Conservation (phyloP, 345 rosid genomes). For the Brassica nigra region DNA sequence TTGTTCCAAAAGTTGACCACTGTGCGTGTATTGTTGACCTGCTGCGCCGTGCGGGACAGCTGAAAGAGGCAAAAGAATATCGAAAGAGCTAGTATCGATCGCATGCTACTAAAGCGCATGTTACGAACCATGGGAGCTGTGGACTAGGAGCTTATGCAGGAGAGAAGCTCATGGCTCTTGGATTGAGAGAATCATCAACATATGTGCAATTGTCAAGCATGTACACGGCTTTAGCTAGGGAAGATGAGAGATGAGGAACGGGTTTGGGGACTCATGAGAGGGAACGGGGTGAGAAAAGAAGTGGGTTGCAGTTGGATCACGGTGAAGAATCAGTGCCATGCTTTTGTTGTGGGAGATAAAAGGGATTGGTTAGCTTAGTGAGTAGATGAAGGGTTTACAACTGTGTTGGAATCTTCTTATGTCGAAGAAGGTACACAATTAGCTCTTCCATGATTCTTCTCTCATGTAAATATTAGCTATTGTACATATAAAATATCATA, state of each 20-base stretch:
- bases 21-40: slow-evolving; percentile 83
- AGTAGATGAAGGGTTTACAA: slow-evolving; percentile 54
- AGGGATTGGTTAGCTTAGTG: slow-evolving; percentile 41
- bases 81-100: slow-evolving; percentile 61
- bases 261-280: slow-evolving; percentile 53
- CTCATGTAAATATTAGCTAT: background rate
- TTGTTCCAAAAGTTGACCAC: slow-evolving; percentile 67
- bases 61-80: slow-evolving; percentile 71
- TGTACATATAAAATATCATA: background rate
- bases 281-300: slow-evolving; percentile 49
- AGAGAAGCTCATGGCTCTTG: slow-evolving; percentile 70
- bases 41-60: slow-evolving; percentile 71
- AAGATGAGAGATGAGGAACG: slow-evolving; percentile 53
- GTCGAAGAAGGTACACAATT: slow-evolving; percentile 26
- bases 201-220: slow-evolving; percentile 58
- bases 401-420: slow-evolving; percentile 33
- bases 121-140: slow-evolving; percentile 53
- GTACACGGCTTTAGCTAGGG: slow-evolving; percentile 52
- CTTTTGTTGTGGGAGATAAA: slow-evolving; percentile 64
- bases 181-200: slow-evolving; percentile 71
- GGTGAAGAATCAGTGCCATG: slow-evolving; percentile 51
- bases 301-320: slow-evolving; percentile 80
- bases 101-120: slow-evolving; percentile 64
- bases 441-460: slow-evolving; percentile 8
- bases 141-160: slow-evolving; percentile 75